A percentile compares a stretch with the other conserved stretches of the same genome.
These are phyloP conservation scores for Lentithecium fluviatile DNA, from an alignment of 495 filamentous ascomycete genomes.

Conservation along the genomic window DNA sequence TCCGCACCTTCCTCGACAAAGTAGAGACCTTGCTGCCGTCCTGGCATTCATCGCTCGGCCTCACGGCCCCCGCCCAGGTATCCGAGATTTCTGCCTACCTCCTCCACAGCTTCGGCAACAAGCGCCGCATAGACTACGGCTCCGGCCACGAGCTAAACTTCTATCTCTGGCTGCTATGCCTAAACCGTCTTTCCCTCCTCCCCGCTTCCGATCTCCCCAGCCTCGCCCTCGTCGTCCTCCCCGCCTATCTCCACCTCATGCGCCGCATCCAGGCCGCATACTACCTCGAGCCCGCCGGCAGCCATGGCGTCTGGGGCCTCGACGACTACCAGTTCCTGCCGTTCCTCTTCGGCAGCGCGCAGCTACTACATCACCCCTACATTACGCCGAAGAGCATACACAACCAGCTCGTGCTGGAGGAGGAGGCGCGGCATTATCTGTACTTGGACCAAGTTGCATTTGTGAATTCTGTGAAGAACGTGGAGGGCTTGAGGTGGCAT, in stretches of 20 bases:
- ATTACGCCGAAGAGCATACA: conserved; percentile 87
- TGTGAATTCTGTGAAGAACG: conserved; percentile 94
- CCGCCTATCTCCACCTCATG: conserved; percentile 76
- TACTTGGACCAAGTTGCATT: conserved; percentile 91
- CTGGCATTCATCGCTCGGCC: conserved; percentile 53
- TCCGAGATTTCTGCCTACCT: conserved; percentile 78
- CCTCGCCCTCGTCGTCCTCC: conserved; percentile 74
- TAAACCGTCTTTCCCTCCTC: conserved; percentile 75
- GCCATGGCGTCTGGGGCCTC: conserved; percentile 85
- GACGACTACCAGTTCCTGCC: conserved; percentile 98
- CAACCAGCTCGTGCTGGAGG: conserved; percentile 78
- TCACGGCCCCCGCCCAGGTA: conserved; percentile 53
- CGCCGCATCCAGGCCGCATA: conserved; percentile 82
- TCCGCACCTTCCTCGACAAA: conserved; percentile 78
- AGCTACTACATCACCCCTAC: conserved; percentile 82
- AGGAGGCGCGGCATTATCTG: conserved; percentile 75
- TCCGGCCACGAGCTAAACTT: conserved; percentile 97
- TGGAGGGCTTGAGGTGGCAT: conserved; percentile 93
- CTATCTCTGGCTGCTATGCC: conserved; percentile 86
- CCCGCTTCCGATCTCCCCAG: conserved; percentile 62
- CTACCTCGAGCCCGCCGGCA: conserved; percentile 86
- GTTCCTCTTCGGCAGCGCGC: conserved; percentile 89
- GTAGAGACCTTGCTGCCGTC: conserved; percentile 52
- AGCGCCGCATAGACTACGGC: conserved; percentile 90
- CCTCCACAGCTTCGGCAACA: conserved; percentile 77